Evolutionary conservation across 1,139 yeast genomes (phyloP).

Genomic region (Nakaseomyces uthaithaninus): DNA sequence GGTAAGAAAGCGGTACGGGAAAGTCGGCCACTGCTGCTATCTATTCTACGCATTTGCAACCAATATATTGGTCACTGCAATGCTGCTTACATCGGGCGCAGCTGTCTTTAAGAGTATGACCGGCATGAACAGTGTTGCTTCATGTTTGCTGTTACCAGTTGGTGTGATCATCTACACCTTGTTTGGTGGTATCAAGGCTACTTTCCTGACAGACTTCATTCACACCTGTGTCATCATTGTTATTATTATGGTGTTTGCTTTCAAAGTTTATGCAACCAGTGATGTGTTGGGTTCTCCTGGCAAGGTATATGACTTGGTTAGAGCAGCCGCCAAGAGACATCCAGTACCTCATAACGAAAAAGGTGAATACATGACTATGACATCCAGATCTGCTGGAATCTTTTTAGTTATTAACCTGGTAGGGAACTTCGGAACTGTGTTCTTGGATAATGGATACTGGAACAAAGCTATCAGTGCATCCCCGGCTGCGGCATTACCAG

Average conservation of each 20-base stretch:
- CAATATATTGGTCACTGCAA: conserved; percentile 77
- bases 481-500: conserved; percentile 82
- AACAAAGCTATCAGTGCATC: conserved; percentile 83
- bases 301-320: conserved; percentile 61
- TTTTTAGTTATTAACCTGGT: conserved; percentile 76
- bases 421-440: conserved; percentile 86
- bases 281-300: conserved; percentile 71
- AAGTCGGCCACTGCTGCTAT: conserved; percentile 55
- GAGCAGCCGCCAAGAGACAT: conserved; percentile 44
- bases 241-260: conserved; percentile 54
- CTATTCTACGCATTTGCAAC: conserved; percentile 79
- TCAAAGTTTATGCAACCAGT: conserved; percentile 55
- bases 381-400: conserved; percentile 68
- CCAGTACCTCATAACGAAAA: conserved; percentile 69
- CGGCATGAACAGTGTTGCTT: conserved; percentile 78
- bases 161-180: conserved; percentile 78
- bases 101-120: conserved; percentile 70
- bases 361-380: conserved; percentile 75
- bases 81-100: conserved; percentile 81
- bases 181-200: conserved; percentile 86
- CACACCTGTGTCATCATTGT: conserved; percentile 60
- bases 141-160: conserved; percentile 69
- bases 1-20: conserved; percentile 62
- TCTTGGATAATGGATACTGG: conserved; percentile 84
- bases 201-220: conserved; percentile 78